Conservation (phyloP, 1,284 basidiomycete species). For the Ustilago esculenta region DNA sequence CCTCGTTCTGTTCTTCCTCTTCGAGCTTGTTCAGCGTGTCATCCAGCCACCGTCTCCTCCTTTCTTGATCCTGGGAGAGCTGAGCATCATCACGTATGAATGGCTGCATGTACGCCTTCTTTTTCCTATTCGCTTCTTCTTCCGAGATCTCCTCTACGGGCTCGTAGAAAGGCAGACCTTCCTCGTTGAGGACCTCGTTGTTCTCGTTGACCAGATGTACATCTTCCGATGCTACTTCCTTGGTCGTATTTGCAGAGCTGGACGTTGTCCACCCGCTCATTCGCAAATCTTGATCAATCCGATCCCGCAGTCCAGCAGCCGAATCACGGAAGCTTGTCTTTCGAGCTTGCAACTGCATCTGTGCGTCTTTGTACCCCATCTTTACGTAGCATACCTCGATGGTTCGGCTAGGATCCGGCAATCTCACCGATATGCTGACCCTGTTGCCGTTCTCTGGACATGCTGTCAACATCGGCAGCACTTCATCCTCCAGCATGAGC, state of each 20-base stretch:
- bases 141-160: constrained; percentile 53
- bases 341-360: constrained; percentile 24
- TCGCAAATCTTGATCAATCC: not conserved
- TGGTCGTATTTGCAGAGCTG: not conserved
- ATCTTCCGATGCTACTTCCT: not conserved
- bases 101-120: constrained; percentile 46
- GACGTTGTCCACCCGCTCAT: too few species aligned
- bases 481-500: constrained; percentile 19
- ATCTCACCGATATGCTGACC: constrained; percentile 1
- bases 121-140: constrained; percentile 16
- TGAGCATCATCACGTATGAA: constrained; percentile 19
- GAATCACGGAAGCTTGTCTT: constrained; percentile 2
- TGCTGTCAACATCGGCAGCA: constrained; percentile 13
- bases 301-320: constrained; percentile 6
- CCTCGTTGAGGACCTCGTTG: constrained; percentile 61
- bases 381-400: constrained; percentile 19
- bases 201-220: constrained; percentile 41
- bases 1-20: constrained; percentile 43
- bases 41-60: constrained; percentile 55
- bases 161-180: constrained; percentile 65
- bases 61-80: constrained; percentile 17
- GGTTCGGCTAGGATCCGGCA: constrained; percentile 22
- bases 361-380: constrained; percentile 11
- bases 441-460: not conserved
- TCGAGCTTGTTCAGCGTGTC: constrained; percentile 54